Base-by-base conservation (phyloP, 768 basidiomycete genomes). In the Tricholoma matsutake region DNA sequence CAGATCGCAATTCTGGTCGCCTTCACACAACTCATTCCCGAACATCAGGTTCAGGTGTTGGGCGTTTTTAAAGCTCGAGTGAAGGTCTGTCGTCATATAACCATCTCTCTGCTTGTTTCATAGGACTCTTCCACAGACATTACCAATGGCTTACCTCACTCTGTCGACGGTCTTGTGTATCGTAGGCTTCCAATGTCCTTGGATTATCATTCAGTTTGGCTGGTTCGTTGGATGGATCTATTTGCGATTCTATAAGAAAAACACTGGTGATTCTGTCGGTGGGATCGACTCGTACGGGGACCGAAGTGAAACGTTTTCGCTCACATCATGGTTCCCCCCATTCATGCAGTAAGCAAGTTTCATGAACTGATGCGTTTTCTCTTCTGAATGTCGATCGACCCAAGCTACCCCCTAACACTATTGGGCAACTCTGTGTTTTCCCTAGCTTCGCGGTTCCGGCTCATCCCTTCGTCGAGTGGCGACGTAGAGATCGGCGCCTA, bases 161-260 rank as follows among this genome's bases (percentile, higher is more conserved):
- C 74, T 98, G 59, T 98, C 96, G 9, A 94, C 91, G 61, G 82
- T 97, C 28, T 79, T 94, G 76, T 89, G 87, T 63, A 65, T 96
- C 53, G 61, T 94, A 49, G 94, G 94, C 20, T 88, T 88, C 76
- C 94, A 94, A 71, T 89, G 86, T 60, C 94, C 94, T 14, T 96
- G 86, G 79, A 93, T 96, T 55, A 77, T 95, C 69, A 95, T 98
- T 64, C 97, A 99, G 71, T 99, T 98, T 72, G 97, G 96, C n/a
- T 99, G 96, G 94, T 89, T 97, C 59, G 91, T 95, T 7, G 84
- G 91, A 32, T 99, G 94, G 91, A 81, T 92, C 57, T 99, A 97
- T 76, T 84, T 99, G 34, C 87, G 97, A 37, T 98, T 99, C 80
- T 94, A 98, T 81, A 98, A 98, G 78, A 88, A 90, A 72, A 91